A percentile compares a stretch with the other conserved stretches of the same genome.
These are phyloP conservation scores for Dryadomyces quercivorus DNA, from an alignment of 2,329 filamentous ascomycete species.

Conservation along the genomic window DNA sequence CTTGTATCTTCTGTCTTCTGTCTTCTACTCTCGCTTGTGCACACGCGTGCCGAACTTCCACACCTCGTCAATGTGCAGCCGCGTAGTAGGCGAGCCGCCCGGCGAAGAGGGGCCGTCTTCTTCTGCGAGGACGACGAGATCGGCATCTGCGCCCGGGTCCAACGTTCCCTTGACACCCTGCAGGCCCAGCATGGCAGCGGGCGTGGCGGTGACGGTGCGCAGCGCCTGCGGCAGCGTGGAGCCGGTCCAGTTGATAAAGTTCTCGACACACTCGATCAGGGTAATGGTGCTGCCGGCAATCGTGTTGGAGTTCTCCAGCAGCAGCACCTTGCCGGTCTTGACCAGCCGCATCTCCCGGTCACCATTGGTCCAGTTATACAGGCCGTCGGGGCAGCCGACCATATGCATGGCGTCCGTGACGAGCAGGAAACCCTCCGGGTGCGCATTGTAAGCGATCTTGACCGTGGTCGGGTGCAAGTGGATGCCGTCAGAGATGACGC, in stretches of 20 bases:
- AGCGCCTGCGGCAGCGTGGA: conserved; percentile 56
- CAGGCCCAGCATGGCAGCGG: conserved; percentile 64
- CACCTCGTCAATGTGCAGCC: conserved; percentile 58
- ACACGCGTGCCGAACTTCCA: conserved; percentile 64
- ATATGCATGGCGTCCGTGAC: conserved; percentile 91
- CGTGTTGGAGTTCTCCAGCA: conserved; percentile 64
- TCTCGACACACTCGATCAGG: conserved; percentile 71
- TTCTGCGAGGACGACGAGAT: conserved; percentile 56
- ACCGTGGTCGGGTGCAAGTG: conserved; percentile 81
- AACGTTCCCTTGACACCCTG: conserved; percentile 54
- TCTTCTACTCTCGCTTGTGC: conserved; percentile 5
- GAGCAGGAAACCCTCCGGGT: conserved; percentile 73
- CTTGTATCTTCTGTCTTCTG: background rate
- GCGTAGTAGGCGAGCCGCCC: conserved; percentile 14
- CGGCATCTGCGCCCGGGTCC: conserved; percentile 51
- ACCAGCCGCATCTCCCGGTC: conserved; percentile 44
- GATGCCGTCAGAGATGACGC: conserved; percentile 81
- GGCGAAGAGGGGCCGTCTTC: conserved; percentile 17
- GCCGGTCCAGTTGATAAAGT: conserved; percentile 67
- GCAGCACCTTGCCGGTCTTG: conserved; percentile 60
- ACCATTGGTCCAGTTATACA: conserved; percentile 76
- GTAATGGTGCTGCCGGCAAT: conserved; percentile 67
- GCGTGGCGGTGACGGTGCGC: conserved; percentile 62
- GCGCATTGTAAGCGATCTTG: conserved; percentile 79
- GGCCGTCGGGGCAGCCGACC: conserved; percentile 70